Evolutionary conservation across 2,329 filamentous ascomycete genomes (phyloP), one percentile per base, ranked within the genome.

Genomic region (Penicillium sp.): DNA sequence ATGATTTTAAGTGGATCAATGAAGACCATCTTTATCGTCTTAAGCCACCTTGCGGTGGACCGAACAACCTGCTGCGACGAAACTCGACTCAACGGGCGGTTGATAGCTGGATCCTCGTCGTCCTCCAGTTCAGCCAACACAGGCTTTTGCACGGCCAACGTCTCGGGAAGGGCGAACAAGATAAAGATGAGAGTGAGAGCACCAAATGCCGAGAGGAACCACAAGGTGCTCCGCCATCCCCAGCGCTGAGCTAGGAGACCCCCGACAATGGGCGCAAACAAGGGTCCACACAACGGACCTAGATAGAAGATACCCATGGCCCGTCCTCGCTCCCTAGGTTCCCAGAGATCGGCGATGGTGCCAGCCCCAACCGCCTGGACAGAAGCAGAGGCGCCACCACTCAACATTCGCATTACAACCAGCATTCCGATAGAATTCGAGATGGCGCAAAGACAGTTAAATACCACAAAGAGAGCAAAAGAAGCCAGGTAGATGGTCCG

Each of bases 291-390:
- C 9, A 94, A 75, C 0, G 91, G 90, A 0, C 91, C 91, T 0
- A 94, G 81, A 66, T 93, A 94, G 74, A 93, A 94, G 41, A 90
- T 81, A 2, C 89, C 85, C 90, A 94, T 94, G n/a, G 90, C 90
- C 17, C 78, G 79, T 3, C 91, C 91, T 49, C 91, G 80, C 71
- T 93, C 87, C 49, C 78, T 81, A 0, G 86, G 75, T 62, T 91
- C 88, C 88, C 90, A 96, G 13, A 93, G 81, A 70, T 94, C 90
- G 44, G 90, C 87, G 57, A 94, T 90, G 3, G 90, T 93, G 6
- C 91, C 91, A 2, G 90, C 90, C 5, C 91, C 90, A 8, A 94
- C 90, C 8, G 90, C 88, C 71, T 93, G 90, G 0, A 93, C 90
- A 1, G 88, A 90, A 2, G 90, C 90, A 0, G 90, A 86, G 3